A percentile compares a stretch with the other conserved stretches of the same genome.
Evolutionary conservation across 371 early-diverging fungal genomes (phyloP).

Genomic region (Circinella minor): DNA sequence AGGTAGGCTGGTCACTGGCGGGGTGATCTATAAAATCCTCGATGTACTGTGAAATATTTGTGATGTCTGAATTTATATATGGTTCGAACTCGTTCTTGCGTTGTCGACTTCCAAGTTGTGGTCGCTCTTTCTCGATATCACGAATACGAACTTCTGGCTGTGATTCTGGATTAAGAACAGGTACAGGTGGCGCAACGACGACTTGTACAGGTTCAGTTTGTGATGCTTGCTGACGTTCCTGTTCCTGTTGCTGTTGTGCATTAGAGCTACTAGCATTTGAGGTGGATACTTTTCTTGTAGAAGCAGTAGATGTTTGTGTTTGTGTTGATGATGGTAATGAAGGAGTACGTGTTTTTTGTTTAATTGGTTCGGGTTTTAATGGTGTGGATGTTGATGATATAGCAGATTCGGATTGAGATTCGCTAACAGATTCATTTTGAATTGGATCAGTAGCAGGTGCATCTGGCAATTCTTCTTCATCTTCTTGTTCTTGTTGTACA

Average conservation of each 20-base stretch:
- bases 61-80: constrained; percentile 65
- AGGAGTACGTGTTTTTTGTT: not conserved
- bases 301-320: too few relatives aligned
- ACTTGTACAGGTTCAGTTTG: constrained; percentile 1
- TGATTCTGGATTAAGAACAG: constrained; percentile 28
- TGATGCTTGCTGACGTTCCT: not conserved
- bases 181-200: constrained; percentile 13
- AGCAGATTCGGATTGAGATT: not conserved
- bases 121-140: constrained; percentile 49
- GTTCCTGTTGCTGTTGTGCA: not conserved
- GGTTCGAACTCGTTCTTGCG: constrained; percentile 74
- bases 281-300: too few relatives aligned
- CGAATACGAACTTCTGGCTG: constrained; percentile 42
- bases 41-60: constrained; percentile 63
- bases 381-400: not conserved
- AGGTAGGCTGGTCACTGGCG: not conserved
- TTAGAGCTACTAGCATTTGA: not conserved
- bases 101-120: constrained; percentile 51
- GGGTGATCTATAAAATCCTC: constrained; percentile 40
- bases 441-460: not conserved
- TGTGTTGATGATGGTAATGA: not conserved
- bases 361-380: not conserved
- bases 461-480: constrained; percentile 22
- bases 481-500: constrained; percentile 13
- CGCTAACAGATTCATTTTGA: not conserved